Conservation (phyloP, 768 basidiomycete species). For the Leucosporidium creatinivorum region DNA sequence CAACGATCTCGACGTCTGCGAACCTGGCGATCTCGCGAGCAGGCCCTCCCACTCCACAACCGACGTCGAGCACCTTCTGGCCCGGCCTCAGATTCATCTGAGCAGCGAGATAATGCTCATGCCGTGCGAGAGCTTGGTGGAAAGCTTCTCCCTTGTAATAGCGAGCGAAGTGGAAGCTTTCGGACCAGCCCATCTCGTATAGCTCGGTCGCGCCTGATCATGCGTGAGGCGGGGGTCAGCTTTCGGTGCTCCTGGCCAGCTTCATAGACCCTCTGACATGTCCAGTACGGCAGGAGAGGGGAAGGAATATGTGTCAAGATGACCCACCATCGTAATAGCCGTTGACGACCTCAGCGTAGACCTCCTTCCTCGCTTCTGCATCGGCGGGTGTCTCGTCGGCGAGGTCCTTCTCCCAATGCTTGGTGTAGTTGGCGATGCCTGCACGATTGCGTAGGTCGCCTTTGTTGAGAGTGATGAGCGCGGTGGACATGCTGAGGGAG, state of each 20-base stretch:
- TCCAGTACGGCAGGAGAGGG: too few relatives aligned
- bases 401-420: constrained; percentile 83
- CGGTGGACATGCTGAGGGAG: too few relatives aligned
- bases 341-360: constrained; percentile 83
- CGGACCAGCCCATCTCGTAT: constrained; percentile 69
- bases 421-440: constrained; percentile 77
- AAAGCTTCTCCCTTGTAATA: constrained; percentile 74
- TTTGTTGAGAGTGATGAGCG: too few relatives aligned
- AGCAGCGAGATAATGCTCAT: constrained; percentile 92
- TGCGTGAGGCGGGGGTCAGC: too few relatives aligned
- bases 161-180: constrained; percentile 82
- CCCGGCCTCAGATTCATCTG: constrained; percentile 76
- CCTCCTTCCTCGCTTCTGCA: constrained; percentile 64
- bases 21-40: constrained; percentile 92
- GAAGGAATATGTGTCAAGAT: too few relatives aligned
- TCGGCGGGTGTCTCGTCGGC: constrained; percentile 58
- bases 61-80: constrained; percentile 95
- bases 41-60: constrained; percentile 93
- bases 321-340: constrained; percentile 43
- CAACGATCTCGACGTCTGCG: constrained; percentile 72
- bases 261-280: too few relatives aligned
- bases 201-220: constrained; percentile 60
- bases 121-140: constrained; percentile 57
- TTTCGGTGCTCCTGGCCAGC: too few relatives aligned
- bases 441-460: constrained; percentile 47